Evolutionary conservation across 495 filamentous ascomycete genomes (phyloP).

Genomic region (Penicillium maclennaniae): DNA sequence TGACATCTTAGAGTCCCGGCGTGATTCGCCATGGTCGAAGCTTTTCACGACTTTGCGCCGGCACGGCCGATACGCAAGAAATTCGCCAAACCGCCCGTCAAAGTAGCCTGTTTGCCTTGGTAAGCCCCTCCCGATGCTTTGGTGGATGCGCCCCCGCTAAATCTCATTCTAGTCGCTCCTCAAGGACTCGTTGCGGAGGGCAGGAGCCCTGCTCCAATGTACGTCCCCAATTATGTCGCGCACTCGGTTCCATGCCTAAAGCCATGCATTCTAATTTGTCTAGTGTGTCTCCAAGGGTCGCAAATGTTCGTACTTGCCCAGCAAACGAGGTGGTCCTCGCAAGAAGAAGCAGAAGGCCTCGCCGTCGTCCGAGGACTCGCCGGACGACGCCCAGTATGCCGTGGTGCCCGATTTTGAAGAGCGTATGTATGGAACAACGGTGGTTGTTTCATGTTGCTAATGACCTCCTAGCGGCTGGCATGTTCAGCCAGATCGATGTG

Average conservation of each 20-base stretch:
- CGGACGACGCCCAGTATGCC: constrained; percentile 19
- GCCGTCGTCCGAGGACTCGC: constrained; percentile 19
- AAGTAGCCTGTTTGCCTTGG: constrained; percentile 61
- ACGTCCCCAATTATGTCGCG: constrained; percentile 18
- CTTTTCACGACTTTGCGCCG: constrained; percentile 16
- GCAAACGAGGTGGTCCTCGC: constrained; percentile 54
- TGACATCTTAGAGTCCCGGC: constrained; percentile 6
- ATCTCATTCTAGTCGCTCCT: constrained; percentile 44
- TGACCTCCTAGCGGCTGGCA: constrained; percentile 23
- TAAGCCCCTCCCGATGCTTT: constrained; percentile 18
- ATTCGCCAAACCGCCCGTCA: constrained; percentile 57
- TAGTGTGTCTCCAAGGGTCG: constrained; percentile 52
- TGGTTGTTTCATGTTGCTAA: constrained; percentile 10
- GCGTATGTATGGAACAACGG: constrained; percentile 22
- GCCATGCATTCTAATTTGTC: background rate
- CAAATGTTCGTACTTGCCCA: constrained; percentile 53
- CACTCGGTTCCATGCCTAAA: background rate
- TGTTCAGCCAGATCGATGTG: constrained; percentile 44
- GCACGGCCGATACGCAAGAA: constrained; percentile 39
- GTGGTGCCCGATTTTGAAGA: constrained; percentile 31
- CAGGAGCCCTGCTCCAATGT: constrained; percentile 55
- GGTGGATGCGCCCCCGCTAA: background rate
- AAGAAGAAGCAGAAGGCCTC: constrained; percentile 40
- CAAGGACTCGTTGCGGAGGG: constrained; percentile 56
- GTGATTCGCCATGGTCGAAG: constrained; percentile 31